Conservation (phyloP, 352 stramenopile genomes). For the Peronospora belbahrii region DNA sequence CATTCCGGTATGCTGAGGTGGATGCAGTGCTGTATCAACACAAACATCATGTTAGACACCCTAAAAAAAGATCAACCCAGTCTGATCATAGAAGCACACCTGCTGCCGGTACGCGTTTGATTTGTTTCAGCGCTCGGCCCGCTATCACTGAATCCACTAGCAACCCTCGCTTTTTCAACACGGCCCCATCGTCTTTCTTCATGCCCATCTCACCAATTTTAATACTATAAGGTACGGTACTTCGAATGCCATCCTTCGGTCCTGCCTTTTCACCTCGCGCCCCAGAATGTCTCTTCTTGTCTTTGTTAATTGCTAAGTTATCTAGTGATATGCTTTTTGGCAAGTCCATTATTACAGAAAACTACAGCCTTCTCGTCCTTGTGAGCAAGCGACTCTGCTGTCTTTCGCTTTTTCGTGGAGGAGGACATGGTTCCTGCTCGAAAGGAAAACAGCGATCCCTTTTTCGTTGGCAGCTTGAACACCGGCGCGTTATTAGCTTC, state of each 20-base stretch:
- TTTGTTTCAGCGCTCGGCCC: constrained; percentile 11
- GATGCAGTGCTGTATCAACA: not conserved
- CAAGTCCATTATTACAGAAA: constrained; percentile 10
- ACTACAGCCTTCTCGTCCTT: constrained; percentile 3
- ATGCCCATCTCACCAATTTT: not conserved
- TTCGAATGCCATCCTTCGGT: not conserved
- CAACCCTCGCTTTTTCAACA: constrained; percentile 20
- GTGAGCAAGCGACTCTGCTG: not conserved
- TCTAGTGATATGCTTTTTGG: not conserved
- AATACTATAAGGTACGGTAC: not conserved
- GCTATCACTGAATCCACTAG: constrained; percentile 2
- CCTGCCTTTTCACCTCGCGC: not conserved
- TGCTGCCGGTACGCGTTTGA: constrained; percentile 4
- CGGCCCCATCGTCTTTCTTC: constrained; percentile 1
- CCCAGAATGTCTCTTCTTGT: constrained; percentile 1
- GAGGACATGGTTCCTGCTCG: constrained; percentile 18
- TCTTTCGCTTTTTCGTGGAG: constrained; percentile 23
- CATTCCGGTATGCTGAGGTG: not conserved
- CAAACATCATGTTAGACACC: constrained; percentile 2
- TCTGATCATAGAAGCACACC: constrained; percentile 5
- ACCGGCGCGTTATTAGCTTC: constrained; percentile 3
- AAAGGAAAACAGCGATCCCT: constrained; percentile 10
- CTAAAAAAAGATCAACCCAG: constrained; percentile 1
- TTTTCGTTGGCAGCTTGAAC: constrained; percentile 10
- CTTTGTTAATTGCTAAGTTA: not conserved